Base-by-base conservation (phyloP, 768 basidiomycete genomes). In the Phylloporus arenicola region DNA sequence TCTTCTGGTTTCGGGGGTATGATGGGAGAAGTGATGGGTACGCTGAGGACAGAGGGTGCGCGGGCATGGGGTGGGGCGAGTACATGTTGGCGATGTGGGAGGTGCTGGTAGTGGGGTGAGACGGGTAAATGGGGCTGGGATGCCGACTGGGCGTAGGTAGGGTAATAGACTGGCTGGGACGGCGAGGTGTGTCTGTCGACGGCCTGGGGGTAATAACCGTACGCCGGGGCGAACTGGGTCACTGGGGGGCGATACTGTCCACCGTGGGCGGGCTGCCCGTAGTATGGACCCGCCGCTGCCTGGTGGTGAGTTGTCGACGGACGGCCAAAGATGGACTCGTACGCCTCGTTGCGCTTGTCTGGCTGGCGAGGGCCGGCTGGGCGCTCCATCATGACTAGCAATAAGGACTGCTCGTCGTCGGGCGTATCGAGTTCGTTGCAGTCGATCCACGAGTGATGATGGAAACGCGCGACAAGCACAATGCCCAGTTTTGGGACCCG, bases 241-340 rank as follows among this genome's bases (percentile, higher is more conserved):
- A 49, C 56, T 45, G 57, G 63, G 11, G 47, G 59, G 55, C 62
- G 59, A 45, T 60, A 57, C 30, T 53, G 43, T 25, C 22, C 48
- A 43, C 49, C 51, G 45, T 57, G 54, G 27, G 43, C 38, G 43
- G 55, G 57, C 43, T 64, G 59, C 7, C 35, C 54, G 42, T 53
- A 53, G 59, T 51, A 53, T 38, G 56, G 48, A 35, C 33, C 27
- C 34, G 35, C 48, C 39, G 29, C 45, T 14, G 59, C 51, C 51
- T 70, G 70, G 57, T 82, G 83, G 65, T 82, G 81, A 29, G 72
- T 56, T 41, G 75, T 70, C 45, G 80, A 79, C 45, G 88, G 85
- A 22, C 89, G 79, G 22, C 88, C 88, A 69, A 92, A 92, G 71
- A 92, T 91, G 62, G 84, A 81, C 68, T 91, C 86, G 72, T 90